Conservation (phyloP, 129 eudicot species). For the Tanacetum coccineum region DNA sequence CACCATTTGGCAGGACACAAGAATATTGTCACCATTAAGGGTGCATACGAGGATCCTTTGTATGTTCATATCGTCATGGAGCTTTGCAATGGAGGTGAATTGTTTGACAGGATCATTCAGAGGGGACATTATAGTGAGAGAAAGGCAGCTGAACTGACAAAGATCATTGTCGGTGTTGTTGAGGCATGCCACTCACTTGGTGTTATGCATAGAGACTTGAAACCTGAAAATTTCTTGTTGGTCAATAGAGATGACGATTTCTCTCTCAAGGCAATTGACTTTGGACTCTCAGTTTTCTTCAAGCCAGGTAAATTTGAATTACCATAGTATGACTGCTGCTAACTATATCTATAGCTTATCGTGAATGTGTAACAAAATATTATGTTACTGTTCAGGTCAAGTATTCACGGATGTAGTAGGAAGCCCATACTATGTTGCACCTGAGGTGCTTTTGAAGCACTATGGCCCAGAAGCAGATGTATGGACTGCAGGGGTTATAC, state of each 20-base stretch:
- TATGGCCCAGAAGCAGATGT: constrained; percentile 97
- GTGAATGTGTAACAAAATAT: not conserved
- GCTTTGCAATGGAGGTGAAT: constrained; percentile 82
- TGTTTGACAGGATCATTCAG: constrained; percentile 88
- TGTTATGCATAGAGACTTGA: constrained; percentile 88
- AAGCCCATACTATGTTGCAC: constrained; percentile 98
- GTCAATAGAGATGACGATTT: constrained; percentile 92
- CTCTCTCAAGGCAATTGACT: constrained; percentile 92
- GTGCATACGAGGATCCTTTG: constrained; percentile 87
- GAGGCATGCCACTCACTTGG: constrained; percentile 92
- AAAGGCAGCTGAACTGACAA: constrained; percentile 85
- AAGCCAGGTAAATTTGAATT: constrained; percentile 61
- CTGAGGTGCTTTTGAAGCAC: constrained; percentile 84
- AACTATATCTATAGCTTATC: too few species aligned
- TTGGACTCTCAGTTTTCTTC: constrained; percentile 83
- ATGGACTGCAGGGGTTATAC: constrained; percentile 96
- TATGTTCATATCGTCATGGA: constrained; percentile 96
- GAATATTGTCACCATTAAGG: constrained; percentile 83
- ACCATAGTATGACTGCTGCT: not conserved
- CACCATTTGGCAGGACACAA: constrained; percentile 94
- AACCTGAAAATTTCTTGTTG: constrained; percentile 89
- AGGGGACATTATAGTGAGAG: constrained; percentile 91
- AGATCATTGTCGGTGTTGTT: constrained; percentile 77
- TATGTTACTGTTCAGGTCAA: constrained; percentile 50
- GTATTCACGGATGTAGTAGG: constrained; percentile 90